Evolutionary conservation across 345 rosid species (phyloP), one percentile per base, ranked within the genome.

Genomic region (Melastoma malabathricum): DNA sequence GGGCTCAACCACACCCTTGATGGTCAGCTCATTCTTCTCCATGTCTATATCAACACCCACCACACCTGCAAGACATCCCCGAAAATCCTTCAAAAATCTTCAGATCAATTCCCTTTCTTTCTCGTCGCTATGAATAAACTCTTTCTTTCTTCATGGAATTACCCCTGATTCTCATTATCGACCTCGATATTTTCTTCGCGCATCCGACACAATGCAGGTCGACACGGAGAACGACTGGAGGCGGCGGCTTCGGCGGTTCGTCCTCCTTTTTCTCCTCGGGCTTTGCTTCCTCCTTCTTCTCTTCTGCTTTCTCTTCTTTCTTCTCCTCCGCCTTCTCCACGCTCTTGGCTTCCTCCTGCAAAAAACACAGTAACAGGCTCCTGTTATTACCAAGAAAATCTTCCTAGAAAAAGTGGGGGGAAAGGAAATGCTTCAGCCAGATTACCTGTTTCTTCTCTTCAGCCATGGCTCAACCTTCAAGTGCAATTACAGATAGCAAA

Each of bases 131-230:
- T 10, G 14, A 51, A n/a, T 1, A n/a, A 15, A 16, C 18, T 31
- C 20, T 31, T 27, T 17, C 25, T 51, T 51, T 51, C 3, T 14
- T 18, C 8, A 14, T 14, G 27, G 18, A n/a, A 6, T 51, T 51
- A 89, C 97, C 98, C 79, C 76, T 76, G 41, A 82, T 84, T 59
- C 69, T 82, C 75, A 69, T 65, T 54, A 90, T 72, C 54, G 85
- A 77, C 57, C 63, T 84, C 68, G 80, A 73, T 49, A 87, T 82
- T 73, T 87, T 87, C 67, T 82, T 84, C 46, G 87, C 89, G 23
- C 98, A 90, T 41, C 96, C 96, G 12, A 67, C 79, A 61, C 98
- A 90, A 67, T 84, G 96, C 77, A 86, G 72, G 70, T 90, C 86
- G 57, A 86, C 82, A 29, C 51, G 74, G 57, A 90, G 65, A 41